These are phyloP conservation scores for Talaromyces sp. DNA, from an alignment of 2,329 filamentous ascomycete species.

Conservation along the genomic window DNA sequence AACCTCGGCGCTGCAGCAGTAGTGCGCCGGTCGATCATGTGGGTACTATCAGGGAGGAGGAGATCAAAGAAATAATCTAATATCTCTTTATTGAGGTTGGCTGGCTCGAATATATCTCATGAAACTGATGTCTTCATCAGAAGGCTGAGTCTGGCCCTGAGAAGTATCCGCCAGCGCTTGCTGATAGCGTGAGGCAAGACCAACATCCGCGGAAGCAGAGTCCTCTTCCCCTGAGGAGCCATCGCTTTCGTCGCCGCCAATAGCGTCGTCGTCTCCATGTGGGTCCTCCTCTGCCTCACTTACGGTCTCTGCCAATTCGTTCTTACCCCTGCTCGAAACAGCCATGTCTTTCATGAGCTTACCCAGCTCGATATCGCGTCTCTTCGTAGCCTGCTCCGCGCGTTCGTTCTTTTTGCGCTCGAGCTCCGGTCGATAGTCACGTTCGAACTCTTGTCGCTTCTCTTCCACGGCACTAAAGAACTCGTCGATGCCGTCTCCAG, in stretches of 20 bases:
- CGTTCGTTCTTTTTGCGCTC: conserved; percentile 71
- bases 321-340: conserved; percentile 42
- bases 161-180: conserved; percentile 61
- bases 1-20: not conserved
- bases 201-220: conserved; percentile 58
- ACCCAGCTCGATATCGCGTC: conserved; percentile 74
- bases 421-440: conserved; percentile 87
- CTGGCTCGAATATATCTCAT: conserved; percentile 44
- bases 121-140: conserved; percentile 49
- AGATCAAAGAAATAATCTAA: not conserved
- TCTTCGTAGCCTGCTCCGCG: conserved; percentile 65
- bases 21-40: not conserved
- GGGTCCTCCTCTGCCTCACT: conserved; percentile 50
- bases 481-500: conserved; percentile 82
- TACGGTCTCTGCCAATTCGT: conserved; percentile 36
- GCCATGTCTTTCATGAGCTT: conserved; percentile 94
- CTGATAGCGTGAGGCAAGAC: conserved; percentile 70
- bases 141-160: conserved; percentile 24
- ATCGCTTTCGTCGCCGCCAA: conserved; percentile 48
- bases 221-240: conserved; percentile 54
- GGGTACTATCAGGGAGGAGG: not conserved
- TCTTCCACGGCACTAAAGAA: conserved; percentile 86
- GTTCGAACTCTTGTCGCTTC: conserved; percentile 82
- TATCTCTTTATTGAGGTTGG: conserved; percentile 20
- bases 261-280: conserved; percentile 33